Evolutionary conservation across 1,284 basidiomycete genomes (phyloP), one percentile per base, ranked within the genome.

Genomic region (Sutorius eximius): DNA sequence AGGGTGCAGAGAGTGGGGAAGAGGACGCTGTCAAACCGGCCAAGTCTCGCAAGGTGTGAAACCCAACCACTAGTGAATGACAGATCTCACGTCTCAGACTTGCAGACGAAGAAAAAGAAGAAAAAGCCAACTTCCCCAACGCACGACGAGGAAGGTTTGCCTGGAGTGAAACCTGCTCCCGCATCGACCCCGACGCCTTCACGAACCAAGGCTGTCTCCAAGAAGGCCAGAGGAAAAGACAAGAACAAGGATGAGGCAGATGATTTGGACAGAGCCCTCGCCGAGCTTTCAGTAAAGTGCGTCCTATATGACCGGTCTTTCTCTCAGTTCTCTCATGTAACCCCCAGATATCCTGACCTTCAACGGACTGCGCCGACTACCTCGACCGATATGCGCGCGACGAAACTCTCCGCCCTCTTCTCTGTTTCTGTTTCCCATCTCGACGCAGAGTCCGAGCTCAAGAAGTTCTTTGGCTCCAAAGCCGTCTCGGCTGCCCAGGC

Each of bases 391-490:
- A 18, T 34, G 16, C 51, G 37, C 2, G 51, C 52, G 16, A 37
- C 69, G 65, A 71, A 75, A 11, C 73, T 87, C 12, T 74, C 83
- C 5, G 70, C 79, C 33, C 79, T 95, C 1, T 78, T 96, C 6
- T 77, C 87, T 0, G 85, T 95, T 5, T 92, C 91, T 0, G 74
- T 87, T 1, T 77, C 86, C 50, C 81, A 93, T 62, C 83, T 97
- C 16, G 93, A 97, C 58, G 80, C 86, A 11, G 93, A 95, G 54
- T 86, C 87, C 0, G 95, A 98, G 70, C 82, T 97, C 71, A 86
- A 89, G 53, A 88, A 85, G 59, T 95, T 97, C 79, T 98, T 98
- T 65, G 95, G 95, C 2, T 82, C 91, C 8, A 91, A 88, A 68
- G 93, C 96, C 51, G 82, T 96, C 15, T 76, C 83, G 56, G 79